phyloP scores from a whole-genome alignment of 2,329 filamentous ascomycete genomes.

The Neodidymelliopsis sp. region DNA sequence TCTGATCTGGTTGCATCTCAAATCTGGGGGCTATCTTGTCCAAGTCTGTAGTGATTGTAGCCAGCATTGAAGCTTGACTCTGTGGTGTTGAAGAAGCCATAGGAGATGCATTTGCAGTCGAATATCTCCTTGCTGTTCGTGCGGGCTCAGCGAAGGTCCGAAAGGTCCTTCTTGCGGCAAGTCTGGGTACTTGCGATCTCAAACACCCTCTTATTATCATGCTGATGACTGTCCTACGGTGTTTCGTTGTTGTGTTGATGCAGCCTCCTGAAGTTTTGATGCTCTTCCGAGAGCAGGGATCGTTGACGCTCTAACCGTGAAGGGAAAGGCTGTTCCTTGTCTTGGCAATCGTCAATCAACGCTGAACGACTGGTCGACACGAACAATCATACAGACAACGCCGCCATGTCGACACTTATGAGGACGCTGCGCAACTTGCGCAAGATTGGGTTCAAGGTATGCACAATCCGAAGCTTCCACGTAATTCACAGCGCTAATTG shows the following conservation, averaged over 20 bases:
- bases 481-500: slow-evolving; percentile 40
- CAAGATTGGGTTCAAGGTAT: slow-evolving; percentile 86
- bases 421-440: slow-evolving; percentile 88
- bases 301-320: slow-evolving; percentile 7
- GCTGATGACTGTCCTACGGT: slow-evolving; percentile 8
- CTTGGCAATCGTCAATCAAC: slow-evolving; percentile 40
- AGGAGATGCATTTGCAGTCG: slow-evolving; percentile 39
- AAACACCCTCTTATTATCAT: slow-evolving; percentile 47
- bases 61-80: slow-evolving; percentile 63
- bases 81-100: slow-evolving; percentile 41
- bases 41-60: slow-evolving; percentile 73
- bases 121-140: slow-evolving; percentile 39
- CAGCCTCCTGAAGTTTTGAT: slow-evolving; percentile 38
- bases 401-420: slow-evolving; percentile 86
- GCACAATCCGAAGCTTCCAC: slow-evolving; percentile 27
- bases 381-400: slow-evolving; percentile 29
- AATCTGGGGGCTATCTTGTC: slow-evolving; percentile 93
- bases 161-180: slow-evolving; percentile 24
- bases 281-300: slow-evolving; percentile 26
- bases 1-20: slow-evolving; percentile 79
- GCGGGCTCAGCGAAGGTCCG: slow-evolving; percentile 21
- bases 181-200: slow-evolving; percentile 33
- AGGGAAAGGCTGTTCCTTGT: slow-evolving; percentile 6
- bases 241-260: slow-evolving; percentile 3
- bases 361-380: slow-evolving; percentile 28